A percentile compares a stretch with the other conserved stretches of the same genome.
phyloP scores from a whole-genome alignment of 1,139 yeast species.

The Sugiyamaella neomexicana region DNA sequence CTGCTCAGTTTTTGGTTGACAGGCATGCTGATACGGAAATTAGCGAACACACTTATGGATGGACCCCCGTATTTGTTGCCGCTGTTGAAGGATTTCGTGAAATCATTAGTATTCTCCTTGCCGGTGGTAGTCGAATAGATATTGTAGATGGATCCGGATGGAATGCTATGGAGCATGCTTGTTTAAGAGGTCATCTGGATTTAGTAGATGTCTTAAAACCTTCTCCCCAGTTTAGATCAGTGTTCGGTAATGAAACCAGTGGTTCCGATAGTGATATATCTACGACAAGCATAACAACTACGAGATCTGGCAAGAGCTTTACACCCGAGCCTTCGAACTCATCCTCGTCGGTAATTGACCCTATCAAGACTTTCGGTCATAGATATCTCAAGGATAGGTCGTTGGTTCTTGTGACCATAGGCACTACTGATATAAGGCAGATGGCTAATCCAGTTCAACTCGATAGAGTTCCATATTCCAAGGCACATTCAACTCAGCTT shows the following conservation, averaged over 20 bases:
- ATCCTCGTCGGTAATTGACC: slow-evolving; percentile 1
- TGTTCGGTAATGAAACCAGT: slow-evolving; percentile 10
- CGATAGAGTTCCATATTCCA: slow-evolving; percentile 70
- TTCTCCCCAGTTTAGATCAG: slow-evolving; percentile 16
- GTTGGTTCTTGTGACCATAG: slow-evolving; percentile 74
- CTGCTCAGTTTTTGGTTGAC: slow-evolving; percentile 56
- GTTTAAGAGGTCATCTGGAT: slow-evolving; percentile 79
- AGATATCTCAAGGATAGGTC: slow-evolving; percentile 65
- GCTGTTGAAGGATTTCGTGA: slow-evolving; percentile 78
- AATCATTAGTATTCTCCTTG: slow-evolving; percentile 57
- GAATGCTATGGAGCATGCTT: slow-evolving; percentile 97
- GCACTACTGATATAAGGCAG: slow-evolving; percentile 78
- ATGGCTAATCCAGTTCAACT: slow-evolving; percentile 63
- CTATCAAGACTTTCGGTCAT: slow-evolving; percentile 81
- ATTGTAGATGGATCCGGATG: slow-evolving; percentile 85
- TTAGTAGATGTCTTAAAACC: slow-evolving; percentile 65
- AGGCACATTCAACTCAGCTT: slow-evolving; percentile 74
- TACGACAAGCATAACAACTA: slow-evolving; percentile 11
- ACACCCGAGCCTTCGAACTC: slow-evolving; percentile 1
- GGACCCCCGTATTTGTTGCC: slow-evolving; percentile 93
- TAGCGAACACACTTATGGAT: slow-evolving; percentile 77
- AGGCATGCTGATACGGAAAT: slow-evolving; percentile 72
- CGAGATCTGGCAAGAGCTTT: slow-evolving; percentile 19
- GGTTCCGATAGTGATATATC: slow-evolving; percentile 12
- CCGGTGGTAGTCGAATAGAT: slow-evolving; percentile 50